These are phyloP conservation scores for Pseudopithomyces maydicus DNA, from an alignment of 2,329 filamentous ascomycete genomes.

Conservation along the genomic window DNA sequence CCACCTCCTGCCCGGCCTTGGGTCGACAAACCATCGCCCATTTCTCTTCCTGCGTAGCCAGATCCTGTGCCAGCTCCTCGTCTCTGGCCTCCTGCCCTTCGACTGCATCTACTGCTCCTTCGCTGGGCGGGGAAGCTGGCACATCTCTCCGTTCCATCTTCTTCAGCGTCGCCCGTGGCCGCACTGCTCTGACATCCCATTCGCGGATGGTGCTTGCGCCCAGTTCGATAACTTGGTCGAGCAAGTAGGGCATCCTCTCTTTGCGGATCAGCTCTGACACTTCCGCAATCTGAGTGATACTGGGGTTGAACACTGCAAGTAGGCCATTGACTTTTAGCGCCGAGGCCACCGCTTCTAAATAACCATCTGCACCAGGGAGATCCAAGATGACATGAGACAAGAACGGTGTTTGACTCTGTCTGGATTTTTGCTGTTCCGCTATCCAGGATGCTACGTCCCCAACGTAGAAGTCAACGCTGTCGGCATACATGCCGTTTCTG, in stretches of 20 bases:
- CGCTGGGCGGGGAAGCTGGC: conserved; percentile 9
- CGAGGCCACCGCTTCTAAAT: conserved; percentile 57
- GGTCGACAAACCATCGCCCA: conserved; percentile 46
- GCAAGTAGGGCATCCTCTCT: conserved; percentile 59
- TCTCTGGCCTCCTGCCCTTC: conserved; percentile 32
- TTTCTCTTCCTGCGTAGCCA: conserved; percentile 33
- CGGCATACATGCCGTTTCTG: conserved; percentile 70
- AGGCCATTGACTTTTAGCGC: conserved; percentile 68
- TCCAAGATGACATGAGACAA: conserved; percentile 75
- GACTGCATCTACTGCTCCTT: conserved; percentile 20
- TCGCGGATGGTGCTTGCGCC: conserved; percentile 60
- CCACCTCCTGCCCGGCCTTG: conserved; percentile 40
- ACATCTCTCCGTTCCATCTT: conserved; percentile 23
- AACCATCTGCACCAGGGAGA: conserved; percentile 66
- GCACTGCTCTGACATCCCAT: conserved; percentile 66
- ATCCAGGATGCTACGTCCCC: conserved; percentile 70
- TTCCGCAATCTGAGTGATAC: conserved; percentile 75
- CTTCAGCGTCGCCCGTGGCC: conserved; percentile 41
- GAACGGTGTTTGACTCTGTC: conserved; percentile 59
- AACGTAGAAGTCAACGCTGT: conserved; percentile 75
- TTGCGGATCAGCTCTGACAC: conserved; percentile 62
- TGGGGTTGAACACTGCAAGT: conserved; percentile 75
- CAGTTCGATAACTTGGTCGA: conserved; percentile 67
- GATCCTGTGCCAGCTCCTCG: conserved; percentile 30
- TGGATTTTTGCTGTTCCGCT: conserved; percentile 47